Evolutionary conservation across 306 rosid species (phyloP).

Genomic region (Casuarina cunninghamiana): DNA sequence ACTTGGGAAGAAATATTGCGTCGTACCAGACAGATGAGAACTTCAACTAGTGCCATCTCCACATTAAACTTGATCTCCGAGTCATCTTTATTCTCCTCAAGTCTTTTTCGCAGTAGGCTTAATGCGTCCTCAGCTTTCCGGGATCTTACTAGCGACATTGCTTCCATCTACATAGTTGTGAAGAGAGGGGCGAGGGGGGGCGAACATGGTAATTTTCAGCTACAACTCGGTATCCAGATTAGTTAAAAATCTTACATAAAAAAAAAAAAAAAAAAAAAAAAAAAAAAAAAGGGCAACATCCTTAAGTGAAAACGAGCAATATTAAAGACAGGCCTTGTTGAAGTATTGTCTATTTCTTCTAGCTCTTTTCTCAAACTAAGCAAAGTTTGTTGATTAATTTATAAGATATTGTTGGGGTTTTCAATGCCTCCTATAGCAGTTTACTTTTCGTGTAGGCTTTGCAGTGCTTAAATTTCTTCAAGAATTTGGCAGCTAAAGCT

Average conservation of each 20-base stretch:
- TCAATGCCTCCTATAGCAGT: too few species aligned
- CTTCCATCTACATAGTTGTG: background rate
- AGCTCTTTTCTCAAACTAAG: too few species aligned
- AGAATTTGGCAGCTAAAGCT: background rate
- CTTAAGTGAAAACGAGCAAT: too few species aligned
- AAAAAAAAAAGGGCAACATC: too few species aligned
- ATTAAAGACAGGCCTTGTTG: too few species aligned
- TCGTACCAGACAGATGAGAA: constrained; percentile 31
- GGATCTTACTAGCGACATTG: constrained; percentile 3
- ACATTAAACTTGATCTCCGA: background rate
- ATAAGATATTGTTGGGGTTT: too few species aligned
- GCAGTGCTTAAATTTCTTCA: too few species aligned
- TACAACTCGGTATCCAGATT: background rate
- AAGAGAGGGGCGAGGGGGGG: background rate
- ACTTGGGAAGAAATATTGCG: background rate
- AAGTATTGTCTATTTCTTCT: too few species aligned
- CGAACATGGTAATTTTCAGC: background rate
- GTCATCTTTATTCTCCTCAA: accelerated
- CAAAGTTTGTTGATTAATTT: too few species aligned
- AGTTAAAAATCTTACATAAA: background rate
- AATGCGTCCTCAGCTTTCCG: constrained; percentile 9
- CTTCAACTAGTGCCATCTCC: constrained; percentile 23
- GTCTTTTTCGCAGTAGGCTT: background rate
- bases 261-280: too few species aligned
- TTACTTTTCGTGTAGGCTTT: too few species aligned